Conservation (phyloP, 768 basidiomycete genomes). For the Saitozyma podzolica region DNA sequence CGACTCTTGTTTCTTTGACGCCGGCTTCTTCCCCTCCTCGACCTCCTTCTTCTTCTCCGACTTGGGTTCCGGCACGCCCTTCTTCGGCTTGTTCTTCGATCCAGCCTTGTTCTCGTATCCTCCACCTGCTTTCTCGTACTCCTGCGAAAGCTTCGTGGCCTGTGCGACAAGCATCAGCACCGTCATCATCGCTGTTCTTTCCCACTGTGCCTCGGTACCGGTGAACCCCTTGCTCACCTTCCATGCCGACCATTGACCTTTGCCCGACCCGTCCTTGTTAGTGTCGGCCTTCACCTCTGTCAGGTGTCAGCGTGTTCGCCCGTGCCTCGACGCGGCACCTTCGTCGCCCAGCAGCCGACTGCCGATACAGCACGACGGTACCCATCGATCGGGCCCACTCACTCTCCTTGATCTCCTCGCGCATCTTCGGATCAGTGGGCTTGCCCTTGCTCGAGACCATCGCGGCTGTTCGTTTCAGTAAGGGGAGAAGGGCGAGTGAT, state of each 20-base stretch:
- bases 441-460: slow-evolving; percentile 52
- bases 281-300: slow-evolving; percentile 46
- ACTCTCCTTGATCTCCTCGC: slow-evolving; percentile 48
- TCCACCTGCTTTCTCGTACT: slow-evolving; percentile 49
- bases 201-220: background rate
- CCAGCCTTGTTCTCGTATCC: slow-evolving; percentile 48
- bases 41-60: slow-evolving; percentile 30
- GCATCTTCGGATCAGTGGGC: slow-evolving; percentile 47
- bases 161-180: slow-evolving; percentile 9
- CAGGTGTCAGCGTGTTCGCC: slow-evolving; percentile 10
- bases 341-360: background rate
- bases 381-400: slow-evolving; percentile 13
- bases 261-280: slow-evolving; percentile 51
- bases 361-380: background rate
- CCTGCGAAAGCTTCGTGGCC: slow-evolving; percentile 46
- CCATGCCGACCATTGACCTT: slow-evolving; percentile 50
- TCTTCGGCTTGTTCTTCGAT: slow-evolving; percentile 51
- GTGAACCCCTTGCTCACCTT: slow-evolving; percentile 33
- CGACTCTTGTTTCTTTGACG: slow-evolving; percentile 5
- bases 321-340: background rate
- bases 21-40: slow-evolving; percentile 16
- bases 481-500: too few relatives aligned
- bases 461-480: slow-evolving; percentile 2
- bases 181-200: too few relatives aligned
- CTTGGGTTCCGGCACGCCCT: slow-evolving; percentile 45